Conservation (phyloP, 2,329 filamentous ascomycete species). For the Hirsutella thompsonii region DNA sequence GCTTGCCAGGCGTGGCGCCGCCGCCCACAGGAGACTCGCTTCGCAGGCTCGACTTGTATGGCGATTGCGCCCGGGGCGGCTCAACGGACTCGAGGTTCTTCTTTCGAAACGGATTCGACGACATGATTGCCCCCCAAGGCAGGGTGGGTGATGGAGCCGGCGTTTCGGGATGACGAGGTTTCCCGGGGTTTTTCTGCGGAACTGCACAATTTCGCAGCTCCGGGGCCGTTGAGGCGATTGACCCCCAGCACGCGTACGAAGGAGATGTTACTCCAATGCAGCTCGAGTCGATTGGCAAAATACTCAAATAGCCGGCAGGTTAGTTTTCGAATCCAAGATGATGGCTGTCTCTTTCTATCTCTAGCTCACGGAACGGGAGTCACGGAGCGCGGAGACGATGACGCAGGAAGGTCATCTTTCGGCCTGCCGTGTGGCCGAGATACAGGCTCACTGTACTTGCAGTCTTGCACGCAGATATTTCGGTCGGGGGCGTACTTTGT, state of each 20-base stretch:
- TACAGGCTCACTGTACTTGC: background rate
- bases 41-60: conserved; percentile 8
- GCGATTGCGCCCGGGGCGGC: conserved; percentile 7
- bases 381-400: conserved; percentile 1
- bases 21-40: conserved; percentile 2
- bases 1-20: conserved; percentile 18
- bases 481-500: background rate
- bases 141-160: background rate
- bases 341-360: background rate
- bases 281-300: background rate
- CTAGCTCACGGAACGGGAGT: background rate
- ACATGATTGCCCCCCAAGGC: conserved; percentile 7
- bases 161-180: no score
- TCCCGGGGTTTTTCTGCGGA: no score
- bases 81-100: conserved; percentile 7
- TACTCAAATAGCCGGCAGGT: background rate
- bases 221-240: no score
- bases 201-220: no score
- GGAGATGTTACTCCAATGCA: background rate
- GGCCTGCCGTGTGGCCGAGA: background rate
- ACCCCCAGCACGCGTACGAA: no score
- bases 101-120: conserved; percentile 13
- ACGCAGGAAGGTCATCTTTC: conserved; percentile 2
- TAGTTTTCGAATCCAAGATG: background rate
- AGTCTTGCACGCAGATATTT: no score